phyloP scores from a whole-genome alignment of 768 basidiomycete genomes.

The Tephrocybe sp. region DNA sequence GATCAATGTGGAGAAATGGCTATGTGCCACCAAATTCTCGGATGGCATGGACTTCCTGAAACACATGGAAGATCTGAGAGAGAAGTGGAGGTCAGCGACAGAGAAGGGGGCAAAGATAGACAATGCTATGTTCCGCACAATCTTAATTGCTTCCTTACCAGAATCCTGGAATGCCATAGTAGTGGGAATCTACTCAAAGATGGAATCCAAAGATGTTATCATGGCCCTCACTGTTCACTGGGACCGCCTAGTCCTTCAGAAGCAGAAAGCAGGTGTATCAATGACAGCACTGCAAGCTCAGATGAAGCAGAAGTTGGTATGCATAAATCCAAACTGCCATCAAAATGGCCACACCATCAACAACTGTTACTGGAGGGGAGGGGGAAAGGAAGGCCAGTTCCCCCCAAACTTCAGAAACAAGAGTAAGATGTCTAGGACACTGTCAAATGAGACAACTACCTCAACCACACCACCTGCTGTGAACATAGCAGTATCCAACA shows the following conservation, averaged over 20 bases:
- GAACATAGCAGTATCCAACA: no score
- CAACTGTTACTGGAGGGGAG: conserved; percentile 31
- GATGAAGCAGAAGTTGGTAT: neutral
- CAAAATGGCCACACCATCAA: conserved; percentile 21
- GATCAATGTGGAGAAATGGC: conserved; percentile 1
- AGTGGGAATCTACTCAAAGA: conserved; percentile 1
- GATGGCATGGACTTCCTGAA: conserved; percentile 13
- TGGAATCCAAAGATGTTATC: conserved; percentile 8
- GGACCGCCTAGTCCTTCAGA: neutral
- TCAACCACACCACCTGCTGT: no score
- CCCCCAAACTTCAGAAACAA: conserved; percentile 18
- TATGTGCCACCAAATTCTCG: conserved; percentile 6
- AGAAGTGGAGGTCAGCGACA: conserved; percentile 16
- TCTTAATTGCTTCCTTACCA: conserved; percentile 16
- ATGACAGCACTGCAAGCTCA: neutral
- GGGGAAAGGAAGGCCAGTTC: conserved; percentile 36
- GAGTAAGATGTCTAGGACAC: neutral
- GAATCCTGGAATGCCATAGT: conserved; percentile 18
- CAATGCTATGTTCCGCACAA: conserved; percentile 15
- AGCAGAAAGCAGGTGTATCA: neutral
- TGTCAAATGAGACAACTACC: neutral
- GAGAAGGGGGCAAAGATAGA: conserved; percentile 17
- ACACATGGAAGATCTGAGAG: conserved; percentile 17
- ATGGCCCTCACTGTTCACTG: neutral
- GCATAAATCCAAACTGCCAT: conserved; percentile 24